phyloP scores from a whole-genome alignment of 2,329 filamentous ascomycete genomes.

The Trichoderma atroviride region DNA sequence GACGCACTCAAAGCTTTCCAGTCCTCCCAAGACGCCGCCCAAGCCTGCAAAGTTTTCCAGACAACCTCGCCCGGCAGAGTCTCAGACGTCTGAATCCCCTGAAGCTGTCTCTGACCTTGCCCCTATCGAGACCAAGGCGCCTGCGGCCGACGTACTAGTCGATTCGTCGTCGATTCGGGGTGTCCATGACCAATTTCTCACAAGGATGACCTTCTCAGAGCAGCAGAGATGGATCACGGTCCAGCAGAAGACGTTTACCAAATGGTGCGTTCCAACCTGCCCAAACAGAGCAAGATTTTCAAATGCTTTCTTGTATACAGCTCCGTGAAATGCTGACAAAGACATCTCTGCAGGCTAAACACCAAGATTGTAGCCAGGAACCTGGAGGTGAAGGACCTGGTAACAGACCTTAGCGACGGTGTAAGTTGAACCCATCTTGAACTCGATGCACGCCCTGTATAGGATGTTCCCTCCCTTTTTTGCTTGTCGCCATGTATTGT shows the following conservation, averaged over 20 bases:
- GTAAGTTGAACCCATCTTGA: slow-evolving; percentile 58
- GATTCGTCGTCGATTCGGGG: slow-evolving; percentile 45
- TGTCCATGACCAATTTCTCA: slow-evolving; percentile 53
- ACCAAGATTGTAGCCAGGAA: slow-evolving; percentile 83
- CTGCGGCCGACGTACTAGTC: slow-evolving; percentile 41
- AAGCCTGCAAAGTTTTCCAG: slow-evolving; percentile 25
- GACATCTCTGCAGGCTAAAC: slow-evolving; percentile 70
- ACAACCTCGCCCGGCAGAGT: slow-evolving; percentile 16
- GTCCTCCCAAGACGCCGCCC: slow-evolving; percentile 18
- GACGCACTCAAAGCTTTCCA: slow-evolving; percentile 24
- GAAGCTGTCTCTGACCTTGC: slow-evolving; percentile 32
- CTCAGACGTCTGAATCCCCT: neutral
- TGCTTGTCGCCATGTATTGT: too few species aligned
- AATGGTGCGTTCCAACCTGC: slow-evolving; percentile 61
- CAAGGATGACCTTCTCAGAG: slow-evolving; percentile 65
- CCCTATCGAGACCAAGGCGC: slow-evolving; percentile 37
- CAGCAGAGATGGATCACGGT: slow-evolving; percentile 74
- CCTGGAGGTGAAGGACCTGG: slow-evolving; percentile 82
- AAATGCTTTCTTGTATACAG: slow-evolving; percentile 11
- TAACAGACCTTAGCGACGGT: slow-evolving; percentile 88
- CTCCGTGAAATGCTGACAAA: neutral
- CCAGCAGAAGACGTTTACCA: slow-evolving; percentile 99
- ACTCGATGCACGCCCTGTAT: neutral
- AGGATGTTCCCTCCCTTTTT: neutral
- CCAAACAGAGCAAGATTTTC: slow-evolving; percentile 3